These are phyloP conservation scores for Gastrolobium villosum DNA, from an alignment of 306 rosid species.

Conservation along the genomic window DNA sequence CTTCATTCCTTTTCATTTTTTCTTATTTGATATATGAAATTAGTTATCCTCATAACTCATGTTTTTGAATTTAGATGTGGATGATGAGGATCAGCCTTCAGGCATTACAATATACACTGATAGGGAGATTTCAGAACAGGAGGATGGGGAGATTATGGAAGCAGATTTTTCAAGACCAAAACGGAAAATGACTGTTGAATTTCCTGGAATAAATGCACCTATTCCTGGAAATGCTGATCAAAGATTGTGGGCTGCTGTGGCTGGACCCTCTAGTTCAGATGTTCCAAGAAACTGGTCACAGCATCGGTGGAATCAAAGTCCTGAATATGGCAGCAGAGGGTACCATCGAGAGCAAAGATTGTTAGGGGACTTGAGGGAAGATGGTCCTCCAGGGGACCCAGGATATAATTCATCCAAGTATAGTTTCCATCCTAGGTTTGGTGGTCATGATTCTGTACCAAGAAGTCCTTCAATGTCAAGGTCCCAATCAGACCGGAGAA, in stretches of 20 bases:
- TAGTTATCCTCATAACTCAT: constrained; percentile 5
- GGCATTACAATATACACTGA: constrained; percentile 85
- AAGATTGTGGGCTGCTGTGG: constrained; percentile 70
- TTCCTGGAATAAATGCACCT: constrained; percentile 93
- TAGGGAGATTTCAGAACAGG: constrained; percentile 72
- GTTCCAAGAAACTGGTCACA: constrained; percentile 61
- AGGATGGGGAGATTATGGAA: constrained; percentile 92
- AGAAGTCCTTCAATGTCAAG: constrained; percentile 58
- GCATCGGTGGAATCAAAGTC: constrained; percentile 55
- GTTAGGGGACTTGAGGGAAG: constrained; percentile 71
- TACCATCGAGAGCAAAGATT: constrained; percentile 67
- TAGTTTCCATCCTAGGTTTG: constrained; percentile 75
- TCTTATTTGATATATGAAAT: constrained; percentile 15
- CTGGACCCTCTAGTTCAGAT: constrained; percentile 59
- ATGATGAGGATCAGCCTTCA: constrained; percentile 89
- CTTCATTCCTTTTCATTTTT: constrained; percentile 14
- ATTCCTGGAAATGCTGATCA: constrained; percentile 87
- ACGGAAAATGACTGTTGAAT: constrained; percentile 72
- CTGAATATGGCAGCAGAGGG: constrained; percentile 68
- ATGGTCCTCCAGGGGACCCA: constrained; percentile 85
- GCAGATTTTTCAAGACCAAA: constrained; percentile 53
- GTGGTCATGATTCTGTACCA: constrained; percentile 55
- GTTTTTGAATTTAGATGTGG: constrained; percentile 65
- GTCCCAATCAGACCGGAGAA: constrained; percentile 64
- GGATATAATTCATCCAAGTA: constrained; percentile 56